Percentiles rank a stretch among this genome's conserved stretches.
These are phyloP conservation scores for Annona squamosa DNA, from an alignment of 164 flowering plant species.

Conservation along the genomic window DNA sequence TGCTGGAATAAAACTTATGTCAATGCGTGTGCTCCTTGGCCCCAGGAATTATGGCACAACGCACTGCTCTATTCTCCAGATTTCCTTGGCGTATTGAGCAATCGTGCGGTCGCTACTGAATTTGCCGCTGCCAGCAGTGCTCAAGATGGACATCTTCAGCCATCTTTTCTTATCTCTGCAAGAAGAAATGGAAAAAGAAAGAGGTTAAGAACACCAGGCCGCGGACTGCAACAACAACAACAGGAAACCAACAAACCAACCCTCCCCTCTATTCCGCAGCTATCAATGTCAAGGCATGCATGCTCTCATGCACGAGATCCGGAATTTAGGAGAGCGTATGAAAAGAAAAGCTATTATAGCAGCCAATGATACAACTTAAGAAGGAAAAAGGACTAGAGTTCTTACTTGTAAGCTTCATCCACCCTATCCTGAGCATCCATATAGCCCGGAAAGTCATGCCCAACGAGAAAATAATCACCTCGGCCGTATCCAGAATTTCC, in stretches of 20 bases:
- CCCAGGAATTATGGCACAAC: slow-evolving; percentile 40
- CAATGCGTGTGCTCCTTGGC: background rate
- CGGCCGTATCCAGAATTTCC: slow-evolving; percentile 92
- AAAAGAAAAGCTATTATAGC: background rate
- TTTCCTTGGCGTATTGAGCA: slow-evolving; percentile 81
- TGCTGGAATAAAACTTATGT: background rate
- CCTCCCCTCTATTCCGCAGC: background rate
- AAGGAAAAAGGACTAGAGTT: slow-evolving; percentile 4
- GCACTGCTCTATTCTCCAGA: slow-evolving; percentile 83
- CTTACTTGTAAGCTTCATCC: slow-evolving; percentile 96
- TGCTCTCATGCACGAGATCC: background rate
- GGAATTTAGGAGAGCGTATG: background rate
- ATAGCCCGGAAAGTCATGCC: slow-evolving; percentile 87
- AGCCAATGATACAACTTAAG: background rate
- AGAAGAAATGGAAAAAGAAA: background rate
- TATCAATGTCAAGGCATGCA: background rate
- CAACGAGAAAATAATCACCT: slow-evolving; percentile 95
- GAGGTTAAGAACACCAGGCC: background rate
- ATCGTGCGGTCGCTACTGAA: slow-evolving; percentile 96
- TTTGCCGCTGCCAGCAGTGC: slow-evolving; percentile 95
- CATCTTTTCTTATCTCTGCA: slow-evolving; percentile 80
- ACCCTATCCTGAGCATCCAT: slow-evolving; percentile 87
- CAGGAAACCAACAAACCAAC: background rate
- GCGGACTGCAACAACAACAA: background rate
- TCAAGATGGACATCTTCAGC: slow-evolving; percentile 86